Conservation (phyloP, 2,329 filamentous ascomycete genomes). For the Verticillium klebahnii region DNA sequence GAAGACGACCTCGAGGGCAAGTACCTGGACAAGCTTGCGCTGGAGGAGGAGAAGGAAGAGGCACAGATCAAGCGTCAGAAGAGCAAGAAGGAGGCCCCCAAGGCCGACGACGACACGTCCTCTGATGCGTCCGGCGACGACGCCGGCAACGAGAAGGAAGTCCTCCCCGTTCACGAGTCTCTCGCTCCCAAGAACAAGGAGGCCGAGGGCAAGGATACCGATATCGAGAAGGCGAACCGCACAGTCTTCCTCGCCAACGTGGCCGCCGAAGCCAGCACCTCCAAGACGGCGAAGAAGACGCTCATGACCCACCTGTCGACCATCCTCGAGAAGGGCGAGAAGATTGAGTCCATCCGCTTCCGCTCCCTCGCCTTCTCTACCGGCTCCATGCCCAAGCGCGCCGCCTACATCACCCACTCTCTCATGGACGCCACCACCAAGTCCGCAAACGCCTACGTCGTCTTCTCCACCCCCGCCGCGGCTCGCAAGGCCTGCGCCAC, state of each 20-base stretch:
- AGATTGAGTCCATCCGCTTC: conserved; percentile 88
- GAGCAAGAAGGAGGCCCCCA: conserved; percentile 21
- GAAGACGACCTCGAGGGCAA: conserved; percentile 66
- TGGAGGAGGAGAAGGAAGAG: conserved; percentile 51
- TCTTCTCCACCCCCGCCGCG: conserved; percentile 72
- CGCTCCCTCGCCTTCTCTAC: conserved; percentile 84
- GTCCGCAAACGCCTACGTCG: conserved; percentile 89
- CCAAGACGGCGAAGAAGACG: conserved; percentile 73
- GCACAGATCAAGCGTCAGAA: conserved; percentile 52
- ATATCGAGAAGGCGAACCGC: conserved; percentile 79
- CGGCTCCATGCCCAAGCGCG: conserved; percentile 78
- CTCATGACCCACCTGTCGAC: conserved; percentile 75
- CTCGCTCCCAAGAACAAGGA: conserved; percentile 47
- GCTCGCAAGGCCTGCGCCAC: conserved; percentile 70
- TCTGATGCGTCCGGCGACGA: conserved; percentile 18
- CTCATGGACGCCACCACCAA: conserved; percentile 88
- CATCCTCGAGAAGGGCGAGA: conserved; percentile 62
- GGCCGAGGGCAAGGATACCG: conserved; percentile 48
- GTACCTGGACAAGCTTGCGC: conserved; percentile 62
- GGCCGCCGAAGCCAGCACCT: conserved; percentile 74
- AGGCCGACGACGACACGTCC: conserved; percentile 25
- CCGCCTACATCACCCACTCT: conserved; percentile 87
- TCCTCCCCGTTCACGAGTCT: conserved; percentile 52
- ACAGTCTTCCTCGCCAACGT: conserved; percentile 95
- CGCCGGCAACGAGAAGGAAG: conserved; percentile 39